Conservation (phyloP, 208 protist species). For the Trypanosomatidae sp. region DNA sequence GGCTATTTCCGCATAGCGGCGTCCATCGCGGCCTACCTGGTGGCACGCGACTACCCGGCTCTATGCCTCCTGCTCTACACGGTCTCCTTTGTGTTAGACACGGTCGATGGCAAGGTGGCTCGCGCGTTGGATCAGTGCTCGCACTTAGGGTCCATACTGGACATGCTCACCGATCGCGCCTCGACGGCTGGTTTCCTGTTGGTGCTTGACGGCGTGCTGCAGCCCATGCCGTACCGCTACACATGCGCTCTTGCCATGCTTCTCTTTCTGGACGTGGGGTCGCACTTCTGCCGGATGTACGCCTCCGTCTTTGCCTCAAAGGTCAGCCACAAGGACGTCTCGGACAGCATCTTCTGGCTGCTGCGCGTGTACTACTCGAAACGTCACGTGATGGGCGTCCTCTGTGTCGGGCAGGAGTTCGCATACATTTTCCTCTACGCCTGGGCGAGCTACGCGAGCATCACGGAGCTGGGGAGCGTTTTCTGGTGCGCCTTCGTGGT, state of each 20-base stretch:
- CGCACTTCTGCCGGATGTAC: slow-evolving; percentile 95
- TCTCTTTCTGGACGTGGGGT: slow-evolving; percentile 89
- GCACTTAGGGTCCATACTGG: slow-evolving; percentile 92
- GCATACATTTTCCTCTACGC: slow-evolving; percentile 90
- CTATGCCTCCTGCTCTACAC: slow-evolving; percentile 84
- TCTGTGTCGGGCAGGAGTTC: slow-evolving; percentile 94
- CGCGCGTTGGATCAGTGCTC: slow-evolving; percentile 88
- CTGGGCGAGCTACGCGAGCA: slow-evolving; percentile 44
- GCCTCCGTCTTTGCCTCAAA: slow-evolving; percentile 61
- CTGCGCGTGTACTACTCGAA: slow-evolving; percentile 93
- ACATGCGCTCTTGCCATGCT: slow-evolving; percentile 63
- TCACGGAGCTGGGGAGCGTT: slow-evolving; percentile 15
- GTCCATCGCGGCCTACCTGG: slow-evolving; percentile 65
- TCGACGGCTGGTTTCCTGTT: slow-evolving; percentile 89
- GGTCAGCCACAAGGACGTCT: slow-evolving; percentile 85
- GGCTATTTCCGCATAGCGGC: slow-evolving; percentile 86
- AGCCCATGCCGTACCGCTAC: slow-evolving; percentile 60
- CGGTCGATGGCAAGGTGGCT: slow-evolving; percentile 89
- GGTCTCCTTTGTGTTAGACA: slow-evolving; percentile 86
- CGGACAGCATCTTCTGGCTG: slow-evolving; percentile 75
- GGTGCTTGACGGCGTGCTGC: slow-evolving; percentile 78
- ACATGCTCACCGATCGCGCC: slow-evolving; percentile 94
- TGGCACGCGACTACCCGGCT: slow-evolving; percentile 61
- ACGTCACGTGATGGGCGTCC: slow-evolving; percentile 73
- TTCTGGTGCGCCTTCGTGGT: slow-evolving; percentile 43